Base-by-base conservation (phyloP, 495 filamentous ascomycete species). In the Tuber indicum region DNA sequence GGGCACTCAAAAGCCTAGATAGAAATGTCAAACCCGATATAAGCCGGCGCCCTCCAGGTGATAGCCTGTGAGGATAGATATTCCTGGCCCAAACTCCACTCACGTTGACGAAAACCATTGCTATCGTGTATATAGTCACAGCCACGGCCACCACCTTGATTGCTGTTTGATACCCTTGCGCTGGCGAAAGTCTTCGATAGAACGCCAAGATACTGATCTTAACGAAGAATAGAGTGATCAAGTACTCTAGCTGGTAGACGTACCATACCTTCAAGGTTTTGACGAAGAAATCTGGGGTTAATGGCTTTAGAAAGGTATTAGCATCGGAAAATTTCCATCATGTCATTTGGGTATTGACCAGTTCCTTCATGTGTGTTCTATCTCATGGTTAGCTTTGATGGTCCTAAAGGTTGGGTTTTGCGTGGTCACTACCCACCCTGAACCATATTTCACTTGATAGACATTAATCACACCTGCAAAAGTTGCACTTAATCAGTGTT, bases 151-250 rank as follows among this genome's bases (percentile, higher is more conserved):
- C 72, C 12, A 79, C 74, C 45, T 82, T 83, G 70, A 85, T 78
- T n/a, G 78, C 58, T 36, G 76, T 70, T 17, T 82, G 76, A 49
- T 85, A 84, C 26, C 72, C 74, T 21, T 74, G 75, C n/a, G 79
- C 75, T 12, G 83, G 84, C 3, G 83, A 84, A 73, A 85, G 75
- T 17, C 84, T 77, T 9, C 78, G 75, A 72, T 85, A 85, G n/a
- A 85, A 83, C n/a, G 72, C 82, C 6, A 85, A 73, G 62, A 85
- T 84, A 52, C 84, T 85, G 3, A 85, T 76, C 74, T 85, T 85
- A 71, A 85, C 45, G 41, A 79, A 83, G 52, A 79, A 83, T n/a
- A 83, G 72, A 14, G 76, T 74, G 58, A 77, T 52, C 8, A 83
- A 70, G 52, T 83, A 83, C 71, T 73, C 23, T 36, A 83, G 75